Evolutionary conservation across 2,329 filamentous ascomycete genomes (phyloP).

Genomic region (Decorospora gaudefroyi): DNA sequence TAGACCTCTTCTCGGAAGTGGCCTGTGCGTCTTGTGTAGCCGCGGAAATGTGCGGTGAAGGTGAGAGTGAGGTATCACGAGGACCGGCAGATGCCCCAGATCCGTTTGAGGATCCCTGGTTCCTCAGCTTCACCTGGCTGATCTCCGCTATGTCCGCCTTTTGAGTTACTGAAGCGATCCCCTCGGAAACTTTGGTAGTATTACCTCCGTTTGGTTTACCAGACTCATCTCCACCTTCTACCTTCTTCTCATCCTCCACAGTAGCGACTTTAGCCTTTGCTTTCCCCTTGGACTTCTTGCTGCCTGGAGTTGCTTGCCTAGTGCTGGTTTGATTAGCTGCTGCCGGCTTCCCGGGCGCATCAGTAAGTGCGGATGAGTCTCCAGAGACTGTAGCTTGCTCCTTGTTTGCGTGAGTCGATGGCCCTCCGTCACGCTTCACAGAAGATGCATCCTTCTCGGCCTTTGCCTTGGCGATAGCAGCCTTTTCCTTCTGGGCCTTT

Average conservation of each 20-base stretch:
- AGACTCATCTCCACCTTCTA: not conserved
- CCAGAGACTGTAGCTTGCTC: not conserved
- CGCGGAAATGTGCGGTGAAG: not conserved
- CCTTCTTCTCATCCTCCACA: not conserved
- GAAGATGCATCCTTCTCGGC: slow-evolving; percentile 10
- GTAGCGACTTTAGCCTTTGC: not conserved
- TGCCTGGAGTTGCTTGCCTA: not conserved
- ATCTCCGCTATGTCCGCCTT: slow-evolving; percentile 16
- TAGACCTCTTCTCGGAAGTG: slow-evolving; percentile 10
- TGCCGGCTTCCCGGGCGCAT: not conserved
- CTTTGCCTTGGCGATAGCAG: slow-evolving; percentile 12
- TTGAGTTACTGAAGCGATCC: slow-evolving; percentile 20
- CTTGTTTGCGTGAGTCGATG: slow-evolving; percentile 2
- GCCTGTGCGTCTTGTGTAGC: not conserved
- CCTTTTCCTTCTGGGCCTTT: slow-evolving; percentile 14
- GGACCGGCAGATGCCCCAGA: slow-evolving; percentile 10
- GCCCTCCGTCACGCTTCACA: slow-evolving; percentile 3
- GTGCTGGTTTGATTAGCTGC: not conserved
- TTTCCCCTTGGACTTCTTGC: slow-evolving; percentile 8
- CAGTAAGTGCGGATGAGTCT: not conserved
- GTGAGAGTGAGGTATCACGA: slow-evolving; percentile 3
- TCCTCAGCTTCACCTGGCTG: not conserved
- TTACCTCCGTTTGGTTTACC: slow-evolving; percentile 20
- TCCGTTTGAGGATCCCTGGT: not conserved
- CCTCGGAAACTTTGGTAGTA: slow-evolving; percentile 7